These are phyloP conservation scores for Entelexis sorbosivorans DNA, from an alignment of 1,139 yeast genomes.

Conservation along the genomic window DNA sequence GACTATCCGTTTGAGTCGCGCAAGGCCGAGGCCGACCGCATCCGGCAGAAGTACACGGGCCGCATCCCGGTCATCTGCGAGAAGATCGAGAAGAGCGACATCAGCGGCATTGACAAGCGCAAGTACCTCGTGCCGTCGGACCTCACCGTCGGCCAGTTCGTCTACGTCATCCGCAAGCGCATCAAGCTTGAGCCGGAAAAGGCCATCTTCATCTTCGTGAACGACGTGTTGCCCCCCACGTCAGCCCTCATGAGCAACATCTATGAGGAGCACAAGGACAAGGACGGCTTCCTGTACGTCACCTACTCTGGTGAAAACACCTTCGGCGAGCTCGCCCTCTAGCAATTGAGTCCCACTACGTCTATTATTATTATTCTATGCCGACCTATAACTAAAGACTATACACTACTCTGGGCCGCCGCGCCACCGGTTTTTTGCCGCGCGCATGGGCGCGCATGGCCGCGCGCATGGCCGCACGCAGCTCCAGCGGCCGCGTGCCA, in stretches of 20 bases:
- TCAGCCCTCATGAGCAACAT: conserved; percentile 92
- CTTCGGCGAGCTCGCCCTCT: conserved; percentile 28
- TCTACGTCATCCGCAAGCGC: conserved; percentile 90
- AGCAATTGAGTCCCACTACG: not conserved
- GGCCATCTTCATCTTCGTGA: conserved; percentile 93
- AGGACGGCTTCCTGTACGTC: conserved; percentile 92
- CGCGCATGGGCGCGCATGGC: no score
- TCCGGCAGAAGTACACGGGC: conserved; percentile 78
- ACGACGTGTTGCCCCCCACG: conserved; percentile 94
- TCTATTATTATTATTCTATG: not conserved
- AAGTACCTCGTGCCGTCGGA: conserved; percentile 94
- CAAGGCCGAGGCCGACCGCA: conserved; percentile 89
- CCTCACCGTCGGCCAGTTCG: conserved; percentile 94
- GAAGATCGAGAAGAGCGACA: conserved; percentile 92
- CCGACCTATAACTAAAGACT: not conserved
- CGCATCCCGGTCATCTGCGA: conserved; percentile 95
- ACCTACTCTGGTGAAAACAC: conserved; percentile 50
- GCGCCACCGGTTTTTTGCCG: no score
- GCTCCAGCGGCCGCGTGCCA: no score
- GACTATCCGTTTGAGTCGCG: conserved; percentile 90
- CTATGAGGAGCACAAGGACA: conserved; percentile 93
- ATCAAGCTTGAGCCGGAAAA: conserved; percentile 92
- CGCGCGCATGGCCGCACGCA: no score
- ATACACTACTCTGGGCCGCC: not conserved
- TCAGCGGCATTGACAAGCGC: conserved; percentile 92